Conservation (phyloP, 345 rosid genomes). For the Eucalyptus grandis region DNA sequence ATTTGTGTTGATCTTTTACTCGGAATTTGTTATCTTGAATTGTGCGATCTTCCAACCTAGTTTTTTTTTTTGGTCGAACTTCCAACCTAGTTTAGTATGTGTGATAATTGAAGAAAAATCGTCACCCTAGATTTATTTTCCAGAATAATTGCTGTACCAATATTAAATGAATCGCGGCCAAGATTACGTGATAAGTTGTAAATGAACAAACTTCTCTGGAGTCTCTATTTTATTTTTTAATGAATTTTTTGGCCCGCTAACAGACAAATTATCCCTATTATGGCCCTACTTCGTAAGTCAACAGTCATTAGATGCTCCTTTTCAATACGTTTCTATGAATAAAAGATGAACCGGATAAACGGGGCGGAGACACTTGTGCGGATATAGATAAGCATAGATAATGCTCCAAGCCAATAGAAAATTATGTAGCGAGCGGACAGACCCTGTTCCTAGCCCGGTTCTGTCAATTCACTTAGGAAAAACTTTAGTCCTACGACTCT, state of each 20-base stretch:
- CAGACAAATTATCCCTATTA: background rate
- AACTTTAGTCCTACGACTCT: background rate
- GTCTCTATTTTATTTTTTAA: background rate
- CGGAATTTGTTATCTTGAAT: background rate
- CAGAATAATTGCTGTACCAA: background rate
- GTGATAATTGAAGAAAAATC: background rate
- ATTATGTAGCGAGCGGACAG: background rate
- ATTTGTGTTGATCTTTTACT: too few species aligned
- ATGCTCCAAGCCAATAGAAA: background rate
- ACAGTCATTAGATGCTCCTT: background rate
- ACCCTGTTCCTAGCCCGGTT: background rate
- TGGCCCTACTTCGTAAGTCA: background rate
- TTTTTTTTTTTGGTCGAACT: background rate
- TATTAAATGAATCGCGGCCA: background rate
- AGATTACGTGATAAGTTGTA: background rate
- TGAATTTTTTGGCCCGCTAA: background rate
- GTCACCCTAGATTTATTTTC: background rate
- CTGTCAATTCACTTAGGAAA: background rate
- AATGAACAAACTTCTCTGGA: background rate
- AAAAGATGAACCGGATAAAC: background rate
- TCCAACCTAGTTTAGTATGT: background rate
- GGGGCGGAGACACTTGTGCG: background rate
- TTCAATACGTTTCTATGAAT: background rate
- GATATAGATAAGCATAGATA: background rate
- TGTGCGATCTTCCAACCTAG: background rate